Percentiles rank a stretch among this genome's conserved stretches.
Evolutionary conservation across 768 basidiomycete genomes (phyloP).

Genomic region (Xerocomus brunneocitrinus): DNA sequence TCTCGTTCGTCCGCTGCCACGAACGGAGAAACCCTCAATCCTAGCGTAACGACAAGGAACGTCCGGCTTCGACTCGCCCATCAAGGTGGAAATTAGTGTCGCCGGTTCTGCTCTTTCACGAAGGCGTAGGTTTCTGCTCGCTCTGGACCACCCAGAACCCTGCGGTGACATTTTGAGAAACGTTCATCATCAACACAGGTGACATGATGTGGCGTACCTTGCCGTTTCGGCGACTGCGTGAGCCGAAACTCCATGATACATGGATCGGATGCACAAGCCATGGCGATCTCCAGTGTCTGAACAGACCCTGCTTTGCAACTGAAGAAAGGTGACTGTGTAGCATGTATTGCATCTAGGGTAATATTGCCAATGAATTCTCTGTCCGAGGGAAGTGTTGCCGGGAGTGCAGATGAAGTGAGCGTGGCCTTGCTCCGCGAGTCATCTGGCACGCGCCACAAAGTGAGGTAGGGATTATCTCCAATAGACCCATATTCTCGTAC

Average conservation of each 20-base stretch:
- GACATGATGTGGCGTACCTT: conserved; percentile 11
- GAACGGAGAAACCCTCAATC: background rate
- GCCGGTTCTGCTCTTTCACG: background rate
- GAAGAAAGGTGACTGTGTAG: conserved; percentile 11
- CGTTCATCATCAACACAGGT: background rate
- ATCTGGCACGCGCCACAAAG: conserved; percentile 17
- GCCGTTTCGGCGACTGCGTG: conserved; percentile 12
- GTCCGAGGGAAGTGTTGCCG: conserved; percentile 6
- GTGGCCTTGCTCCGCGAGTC: conserved; percentile 2
- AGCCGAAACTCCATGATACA: conserved; percentile 22
- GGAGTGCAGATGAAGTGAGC: conserved; percentile 8
- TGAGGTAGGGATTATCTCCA: conserved; percentile 13
- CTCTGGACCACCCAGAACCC: conserved; percentile 19
- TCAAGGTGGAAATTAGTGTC: background rate
- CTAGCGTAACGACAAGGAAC: background rate
- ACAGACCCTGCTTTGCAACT: conserved; percentile 12
- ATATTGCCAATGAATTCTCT: conserved; percentile 18
- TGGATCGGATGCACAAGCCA: conserved; percentile 19
- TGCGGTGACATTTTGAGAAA: background rate
- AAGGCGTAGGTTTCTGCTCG: conserved; percentile 3
- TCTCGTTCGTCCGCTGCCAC: background rate
- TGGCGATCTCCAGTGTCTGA: conserved; percentile 20
- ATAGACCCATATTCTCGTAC: conserved; percentile 13
- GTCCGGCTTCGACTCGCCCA: background rate
- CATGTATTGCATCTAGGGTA: conserved; percentile 6